Evolutionary conservation across 2,329 filamentous ascomycete genomes (phyloP).

Genomic region (Gnomoniopsis smithogilvyi): DNA sequence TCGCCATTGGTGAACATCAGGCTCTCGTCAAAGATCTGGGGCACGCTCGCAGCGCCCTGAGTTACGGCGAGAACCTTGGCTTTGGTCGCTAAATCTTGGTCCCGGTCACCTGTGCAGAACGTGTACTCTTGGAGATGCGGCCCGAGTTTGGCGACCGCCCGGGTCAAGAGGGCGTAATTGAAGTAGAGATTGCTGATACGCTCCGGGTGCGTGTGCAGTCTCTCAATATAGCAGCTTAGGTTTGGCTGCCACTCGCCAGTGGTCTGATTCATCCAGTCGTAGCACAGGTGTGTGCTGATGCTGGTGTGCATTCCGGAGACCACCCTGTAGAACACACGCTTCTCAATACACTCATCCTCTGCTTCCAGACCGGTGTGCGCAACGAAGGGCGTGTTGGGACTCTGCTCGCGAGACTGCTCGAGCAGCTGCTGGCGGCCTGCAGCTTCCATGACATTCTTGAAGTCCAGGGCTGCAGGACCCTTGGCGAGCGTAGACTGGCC

Average conservation of each 20-base stretch:
- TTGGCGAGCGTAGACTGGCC: conserved; percentile 41
- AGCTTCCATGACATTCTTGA: conserved; percentile 58
- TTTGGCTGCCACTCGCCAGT: conserved; percentile 94
- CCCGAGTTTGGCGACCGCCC: conserved; percentile 86
- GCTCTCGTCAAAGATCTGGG: conserved; percentile 88
- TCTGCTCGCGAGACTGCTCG: conserved; percentile 54
- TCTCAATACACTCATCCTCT: conserved; percentile 93
- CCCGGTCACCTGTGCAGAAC: conserved; percentile 83
- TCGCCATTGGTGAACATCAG: conserved; percentile 87
- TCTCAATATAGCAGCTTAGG: conserved; percentile 78
- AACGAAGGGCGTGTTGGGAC: conserved; percentile 56
- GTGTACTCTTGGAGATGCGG: conserved; percentile 77
- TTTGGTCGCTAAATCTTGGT: conserved; percentile 76
- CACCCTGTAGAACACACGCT: conserved; percentile 96
- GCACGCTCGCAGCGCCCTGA: conserved; percentile 63
- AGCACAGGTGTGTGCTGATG: conserved; percentile 94
- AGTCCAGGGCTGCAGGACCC: conserved; percentile 56
- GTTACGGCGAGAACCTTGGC: conserved; percentile 77
- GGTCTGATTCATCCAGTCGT: conserved; percentile 92
- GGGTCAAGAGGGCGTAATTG: conserved; percentile 94
- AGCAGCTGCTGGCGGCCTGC: conserved; percentile 60
- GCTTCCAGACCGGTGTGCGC: conserved; percentile 66
- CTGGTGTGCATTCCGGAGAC: conserved; percentile 98
- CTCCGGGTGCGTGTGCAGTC: conserved; percentile 83
- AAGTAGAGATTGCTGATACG: conserved; percentile 98